Evolutionary conservation across 345 rosid species (phyloP).

Genomic region (Sonneratia caseolaris): DNA sequence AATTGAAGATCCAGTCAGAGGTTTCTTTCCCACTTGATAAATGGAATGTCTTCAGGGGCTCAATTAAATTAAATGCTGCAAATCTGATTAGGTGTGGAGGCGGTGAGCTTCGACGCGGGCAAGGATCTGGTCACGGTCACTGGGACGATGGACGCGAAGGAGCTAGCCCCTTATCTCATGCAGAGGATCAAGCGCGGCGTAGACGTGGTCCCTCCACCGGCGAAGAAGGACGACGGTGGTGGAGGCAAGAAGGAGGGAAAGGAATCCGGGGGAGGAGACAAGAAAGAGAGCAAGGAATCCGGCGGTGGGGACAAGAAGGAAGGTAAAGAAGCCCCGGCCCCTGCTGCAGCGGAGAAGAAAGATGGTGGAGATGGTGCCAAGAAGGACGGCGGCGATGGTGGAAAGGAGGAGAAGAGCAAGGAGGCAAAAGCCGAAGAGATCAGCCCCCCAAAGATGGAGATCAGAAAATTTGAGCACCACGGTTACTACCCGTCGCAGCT

Average conservation of each 20-base stretch:
- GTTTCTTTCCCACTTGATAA: neutral
- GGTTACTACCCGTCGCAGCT: conserved; percentile 28
- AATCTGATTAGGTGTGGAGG: conserved; percentile 42
- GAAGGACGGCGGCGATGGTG: conserved; percentile 7
- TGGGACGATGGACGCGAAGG: conserved; percentile 60
- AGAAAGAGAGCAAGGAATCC: conserved; percentile 31
- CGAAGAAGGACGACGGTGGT: conserved; percentile 32
- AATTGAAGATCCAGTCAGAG: neutral
- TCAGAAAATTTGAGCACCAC: conserved; percentile 39
- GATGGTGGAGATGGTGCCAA: conserved; percentile 17
- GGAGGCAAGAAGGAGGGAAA: conserved; percentile 28
- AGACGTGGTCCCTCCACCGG: conserved; percentile 33
- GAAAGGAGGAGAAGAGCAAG: conserved; percentile 10
- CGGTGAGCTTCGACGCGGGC: conserved; percentile 43
- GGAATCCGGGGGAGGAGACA: conserved; percentile 23
- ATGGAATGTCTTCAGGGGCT: neutral
- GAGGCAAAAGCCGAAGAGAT: conserved; percentile 1
- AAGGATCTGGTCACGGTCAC: conserved; percentile 73
- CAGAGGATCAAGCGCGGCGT: conserved; percentile 54
- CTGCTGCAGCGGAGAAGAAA: neutral
- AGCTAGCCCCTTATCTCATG: conserved; percentile 35
- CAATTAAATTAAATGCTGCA: neutral
- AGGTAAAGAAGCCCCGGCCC: conserved; percentile 15
- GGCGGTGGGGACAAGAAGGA: conserved; percentile 13
- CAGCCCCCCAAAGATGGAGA: conserved; percentile 27